Percentiles rank a stretch among this genome's conserved stretches.
phyloP scores from a whole-genome alignment of 768 basidiomycete species.

The Lactarius sanguifluus region DNA sequence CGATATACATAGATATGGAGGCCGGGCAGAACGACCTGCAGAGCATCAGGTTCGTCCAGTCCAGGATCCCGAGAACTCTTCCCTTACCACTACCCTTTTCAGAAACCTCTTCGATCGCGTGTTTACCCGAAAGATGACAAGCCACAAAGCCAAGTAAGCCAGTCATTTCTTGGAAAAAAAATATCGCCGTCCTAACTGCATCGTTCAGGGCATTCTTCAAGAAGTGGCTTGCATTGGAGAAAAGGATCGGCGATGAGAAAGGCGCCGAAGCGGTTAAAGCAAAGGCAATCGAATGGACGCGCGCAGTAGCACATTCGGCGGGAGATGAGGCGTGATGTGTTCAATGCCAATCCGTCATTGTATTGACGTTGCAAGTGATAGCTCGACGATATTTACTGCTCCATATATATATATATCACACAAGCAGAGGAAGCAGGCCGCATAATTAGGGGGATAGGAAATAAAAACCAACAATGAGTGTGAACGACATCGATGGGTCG shows the following conservation, averaged over 20 bases:
- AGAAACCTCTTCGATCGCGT: constrained; percentile 89
- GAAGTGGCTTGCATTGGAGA: constrained; percentile 92
- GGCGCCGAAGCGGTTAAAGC: constrained; percentile 79
- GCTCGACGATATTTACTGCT: constrained; percentile 27
- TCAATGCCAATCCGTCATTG: constrained; percentile 18
- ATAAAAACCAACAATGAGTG: constrained; percentile 53
- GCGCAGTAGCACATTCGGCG: constrained; percentile 41
- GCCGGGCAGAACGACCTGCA: constrained; percentile 76
- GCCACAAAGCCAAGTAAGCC: constrained; percentile 90
- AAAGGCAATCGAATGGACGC: constrained; percentile 91
- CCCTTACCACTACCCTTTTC: not conserved
- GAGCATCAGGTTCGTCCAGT: constrained; percentile 58
- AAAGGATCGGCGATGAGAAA: constrained; percentile 80
- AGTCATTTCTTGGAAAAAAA: not conserved
- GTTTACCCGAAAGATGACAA: constrained; percentile 82
- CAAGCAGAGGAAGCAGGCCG: constrained; percentile 38
- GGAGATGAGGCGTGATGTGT: constrained; percentile 19
- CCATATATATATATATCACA: constrained; percentile 36
- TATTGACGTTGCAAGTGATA: constrained; percentile 25
- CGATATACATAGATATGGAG: constrained; percentile 96
- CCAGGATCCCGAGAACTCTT: not conserved
- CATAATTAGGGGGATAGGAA: constrained; percentile 42
- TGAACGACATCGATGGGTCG: constrained; percentile 42
- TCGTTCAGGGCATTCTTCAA: constrained; percentile 84
- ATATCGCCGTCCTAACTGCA: not conserved